These are phyloP conservation scores for Trichothecium roseum DNA, from an alignment of 2,329 filamentous ascomycete species.

Conservation along the genomic window DNA sequence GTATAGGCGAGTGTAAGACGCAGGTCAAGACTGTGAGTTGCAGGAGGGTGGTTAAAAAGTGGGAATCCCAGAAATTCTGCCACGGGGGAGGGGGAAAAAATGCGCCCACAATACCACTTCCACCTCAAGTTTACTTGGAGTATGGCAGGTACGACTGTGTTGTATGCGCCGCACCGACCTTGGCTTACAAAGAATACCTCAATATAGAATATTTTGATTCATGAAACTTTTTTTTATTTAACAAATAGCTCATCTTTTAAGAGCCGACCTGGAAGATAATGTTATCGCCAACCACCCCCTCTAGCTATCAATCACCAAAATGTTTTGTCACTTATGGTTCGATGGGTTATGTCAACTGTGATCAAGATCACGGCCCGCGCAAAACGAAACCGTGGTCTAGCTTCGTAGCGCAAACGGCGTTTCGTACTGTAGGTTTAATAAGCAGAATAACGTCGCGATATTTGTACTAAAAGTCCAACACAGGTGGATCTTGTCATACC, in stretches of 20 bases:
- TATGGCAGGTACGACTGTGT: neutral
- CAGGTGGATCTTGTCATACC: constrained; percentile 67
- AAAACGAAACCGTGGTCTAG: constrained; percentile 70
- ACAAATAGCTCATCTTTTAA: too few relatives aligned
- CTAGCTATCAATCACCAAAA: constrained; percentile 49
- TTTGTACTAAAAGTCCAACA: neutral
- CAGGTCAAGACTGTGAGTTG: too few relatives aligned
- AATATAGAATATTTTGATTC: too few relatives aligned
- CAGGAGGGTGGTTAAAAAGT: neutral
- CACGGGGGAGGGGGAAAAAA: neutral
- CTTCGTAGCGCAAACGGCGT: constrained; percentile 53
- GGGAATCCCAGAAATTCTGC: neutral
- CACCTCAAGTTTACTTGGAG: neutral
- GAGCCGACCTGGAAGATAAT: too few relatives aligned
- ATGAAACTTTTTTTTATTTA: too few relatives aligned
- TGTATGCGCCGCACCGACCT: too few relatives aligned
- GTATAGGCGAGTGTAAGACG: too few relatives aligned
- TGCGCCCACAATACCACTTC: neutral
- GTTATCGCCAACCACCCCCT: constrained; percentile 32
- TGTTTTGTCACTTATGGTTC: constrained; percentile 63
- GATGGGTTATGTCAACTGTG: constrained; percentile 62
- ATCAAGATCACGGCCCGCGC: constrained; percentile 54
- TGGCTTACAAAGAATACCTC: too few relatives aligned
- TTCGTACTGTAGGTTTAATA: constrained; percentile 47
- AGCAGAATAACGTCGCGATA: neutral